Base-by-base conservation (phyloP, 495 filamentous ascomycete genomes). In the Penicillium angulare region DNA sequence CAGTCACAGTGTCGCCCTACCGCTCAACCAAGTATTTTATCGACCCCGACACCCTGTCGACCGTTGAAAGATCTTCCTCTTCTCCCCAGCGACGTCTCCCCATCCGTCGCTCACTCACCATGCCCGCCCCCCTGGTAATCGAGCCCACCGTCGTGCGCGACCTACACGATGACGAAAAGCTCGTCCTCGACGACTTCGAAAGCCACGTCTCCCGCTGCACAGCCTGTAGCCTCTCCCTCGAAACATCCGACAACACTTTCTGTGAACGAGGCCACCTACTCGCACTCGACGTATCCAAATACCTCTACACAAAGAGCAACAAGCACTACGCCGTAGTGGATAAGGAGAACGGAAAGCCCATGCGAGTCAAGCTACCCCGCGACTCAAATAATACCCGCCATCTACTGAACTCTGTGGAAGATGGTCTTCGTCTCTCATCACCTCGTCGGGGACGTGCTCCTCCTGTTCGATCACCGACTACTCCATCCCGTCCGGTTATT, bases 261-360 rank as follows among this genome's bases (percentile, higher is more conserved):
- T 82, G 79, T 55, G 64, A 74, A 32, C 73, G 71, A 41, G 79
- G 79, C n/a, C 61, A 73, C 47, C 58, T 57, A 38, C 66, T 68
- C 32, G 79, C 79, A 42, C 41, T 60, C 43, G 68, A 75, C 53
- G 73, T 82, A n/a, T 64, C 66, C 49, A 61, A 69, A 15, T 80
- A 81, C 50, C 53, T 81, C 20, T 75, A 78, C 67, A 68, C 67
- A 53, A 67, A 72, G 53, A 68, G 69, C 32, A 71, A 74, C 29
- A 75, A 73, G 47, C 60, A 73, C 36, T 77, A 67, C 56, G 80
- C 79, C 0, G 65, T 65, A 9, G 65, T 79, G 43, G 78, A 79
- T 62, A 65, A 61, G 12, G 76, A 79, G 20, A 58, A 47, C 44
- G 66, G 66, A 60, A 65, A 73, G 47, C 56, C 65, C 0, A 73